These are phyloP conservation scores for Entomophthora muscae DNA, from an alignment of 371 early-diverging fungal species.

Conservation along the genomic window DNA sequence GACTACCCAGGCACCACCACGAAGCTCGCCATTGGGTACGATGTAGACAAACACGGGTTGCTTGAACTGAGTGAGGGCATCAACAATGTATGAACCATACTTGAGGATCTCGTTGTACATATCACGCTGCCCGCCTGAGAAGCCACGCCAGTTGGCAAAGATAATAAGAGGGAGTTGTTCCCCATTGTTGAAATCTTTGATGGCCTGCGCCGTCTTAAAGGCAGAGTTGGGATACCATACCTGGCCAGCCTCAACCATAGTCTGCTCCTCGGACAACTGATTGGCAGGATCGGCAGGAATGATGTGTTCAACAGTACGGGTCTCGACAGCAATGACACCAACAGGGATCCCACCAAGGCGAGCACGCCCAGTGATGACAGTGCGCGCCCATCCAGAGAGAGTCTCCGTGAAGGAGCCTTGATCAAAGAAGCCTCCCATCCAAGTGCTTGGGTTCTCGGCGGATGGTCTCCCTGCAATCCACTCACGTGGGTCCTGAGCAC, in stretches of 20 bases:
- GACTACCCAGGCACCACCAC: too few species aligned
- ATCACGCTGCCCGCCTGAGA: too few species aligned
- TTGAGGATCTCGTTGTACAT: too few species aligned
- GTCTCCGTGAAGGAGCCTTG: constrained; percentile 80
- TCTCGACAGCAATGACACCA: constrained; percentile 95
- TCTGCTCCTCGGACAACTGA: too few species aligned
- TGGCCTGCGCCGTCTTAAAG: too few species aligned
- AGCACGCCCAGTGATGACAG: too few species aligned
- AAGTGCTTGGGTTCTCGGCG: constrained; percentile 33
- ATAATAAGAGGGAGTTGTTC: constrained; percentile 94
- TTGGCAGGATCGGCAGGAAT: too few species aligned
- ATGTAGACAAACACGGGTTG: constrained; percentile 98
- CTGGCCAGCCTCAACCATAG: constrained; percentile 87
- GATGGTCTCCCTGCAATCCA: constrained; percentile 68
- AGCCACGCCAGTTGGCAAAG: too few species aligned
- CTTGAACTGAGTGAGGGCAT: constrained; percentile 80
- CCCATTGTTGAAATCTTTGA: constrained; percentile 95
- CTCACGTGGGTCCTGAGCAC: constrained; percentile 81
- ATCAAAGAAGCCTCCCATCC: too few species aligned
- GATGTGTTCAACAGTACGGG: too few species aligned
- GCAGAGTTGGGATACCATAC: constrained; percentile 98
- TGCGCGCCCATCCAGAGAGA: constrained; percentile 44
- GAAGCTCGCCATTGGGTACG: too few species aligned
- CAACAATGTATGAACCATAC: too few species aligned
- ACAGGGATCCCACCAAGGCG: constrained; percentile 87